Percentiles rank a stretch among this genome's conserved stretches.
phyloP scores from a whole-genome alignment of 2,329 filamentous ascomycete species.

The Scedosporium boydii region DNA sequence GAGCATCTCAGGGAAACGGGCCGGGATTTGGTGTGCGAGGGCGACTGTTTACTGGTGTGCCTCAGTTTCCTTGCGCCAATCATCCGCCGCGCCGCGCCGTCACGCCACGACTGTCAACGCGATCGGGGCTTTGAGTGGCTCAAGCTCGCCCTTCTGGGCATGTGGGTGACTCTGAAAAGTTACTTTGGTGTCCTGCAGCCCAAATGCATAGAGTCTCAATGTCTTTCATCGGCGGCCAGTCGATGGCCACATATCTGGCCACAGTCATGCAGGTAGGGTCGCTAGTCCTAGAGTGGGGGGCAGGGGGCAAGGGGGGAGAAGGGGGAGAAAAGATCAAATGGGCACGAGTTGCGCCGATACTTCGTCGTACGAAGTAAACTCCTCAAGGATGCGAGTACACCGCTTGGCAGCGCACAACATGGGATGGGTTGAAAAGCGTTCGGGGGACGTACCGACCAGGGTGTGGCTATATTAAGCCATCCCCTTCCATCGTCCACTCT shows the following conservation, averaged over 20 bases:
- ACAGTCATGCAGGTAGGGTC: conserved; percentile 3
- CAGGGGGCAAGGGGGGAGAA: neutral
- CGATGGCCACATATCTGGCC: conserved; percentile 2
- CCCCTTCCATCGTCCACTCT: neutral
- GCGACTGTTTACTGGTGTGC: no score
- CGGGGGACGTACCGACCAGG: neutral
- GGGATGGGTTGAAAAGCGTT: no score
- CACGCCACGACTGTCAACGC: conserved; percentile 4
- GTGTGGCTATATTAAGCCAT: neutral
- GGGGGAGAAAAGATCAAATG: neutral
- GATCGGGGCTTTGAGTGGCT: neutral
- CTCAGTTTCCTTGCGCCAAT: neutral
- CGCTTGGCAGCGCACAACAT: no score
- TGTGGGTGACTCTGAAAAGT: neutral
- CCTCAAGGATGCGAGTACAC: no score
- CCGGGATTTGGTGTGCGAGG: neutral
- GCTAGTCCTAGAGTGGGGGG: neutral
- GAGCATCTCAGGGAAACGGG: neutral
- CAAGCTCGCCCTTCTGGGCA: neutral
- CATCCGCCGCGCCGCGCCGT: conserved; percentile 2
- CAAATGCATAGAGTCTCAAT: conserved; percentile 3
- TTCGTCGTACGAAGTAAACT: no score
- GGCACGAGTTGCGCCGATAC: no score
- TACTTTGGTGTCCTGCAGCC: neutral
- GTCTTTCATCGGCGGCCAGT: conserved; percentile 3